Conservation (phyloP, 768 basidiomycete genomes). For the Hebeloma cylindrosporum region DNA sequence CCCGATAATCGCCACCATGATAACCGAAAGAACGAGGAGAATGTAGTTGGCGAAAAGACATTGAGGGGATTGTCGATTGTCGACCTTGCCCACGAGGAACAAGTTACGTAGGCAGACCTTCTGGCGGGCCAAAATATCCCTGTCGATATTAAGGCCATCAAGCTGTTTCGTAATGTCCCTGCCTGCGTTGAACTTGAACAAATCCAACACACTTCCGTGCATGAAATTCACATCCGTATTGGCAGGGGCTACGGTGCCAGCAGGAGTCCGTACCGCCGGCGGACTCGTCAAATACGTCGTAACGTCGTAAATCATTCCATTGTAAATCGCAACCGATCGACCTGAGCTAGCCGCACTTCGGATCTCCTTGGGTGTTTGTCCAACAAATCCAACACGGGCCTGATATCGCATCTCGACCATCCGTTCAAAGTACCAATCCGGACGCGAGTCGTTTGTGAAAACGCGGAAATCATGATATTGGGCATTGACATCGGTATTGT, state of each 20-base stretch:
- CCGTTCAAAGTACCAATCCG: constrained; percentile 96
- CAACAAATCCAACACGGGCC: constrained; percentile 85
- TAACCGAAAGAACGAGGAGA: constrained; percentile 79
- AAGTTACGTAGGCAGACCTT: constrained; percentile 90
- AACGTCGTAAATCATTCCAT: constrained; percentile 84
- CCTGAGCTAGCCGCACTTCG: constrained; percentile 64
- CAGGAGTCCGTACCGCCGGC: constrained; percentile 53
- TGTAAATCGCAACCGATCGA: constrained; percentile 79
- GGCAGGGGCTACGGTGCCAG: constrained; percentile 43
- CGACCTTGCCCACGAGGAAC: constrained; percentile 88
- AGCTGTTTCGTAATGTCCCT: constrained; percentile 79
- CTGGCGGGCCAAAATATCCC: constrained; percentile 63
- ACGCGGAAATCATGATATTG: constrained; percentile 97
- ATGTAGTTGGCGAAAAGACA: constrained; percentile 92
- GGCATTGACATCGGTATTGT: constrained; percentile 72
- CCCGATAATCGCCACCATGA: constrained; percentile 94
- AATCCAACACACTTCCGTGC: constrained; percentile 59
- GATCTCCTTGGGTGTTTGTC: constrained; percentile 76
- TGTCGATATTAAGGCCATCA: constrained; percentile 60
- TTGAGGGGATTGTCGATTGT: constrained; percentile 88
- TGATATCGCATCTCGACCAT: constrained; percentile 95
- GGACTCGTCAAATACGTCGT: constrained; percentile 74
- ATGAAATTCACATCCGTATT: constrained; percentile 62
- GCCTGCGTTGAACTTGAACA: constrained; percentile 79
- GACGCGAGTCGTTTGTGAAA: constrained; percentile 82